These are phyloP conservation scores for Geum urbanum DNA, from an alignment of 306 rosid species.

Conservation along the genomic window DNA sequence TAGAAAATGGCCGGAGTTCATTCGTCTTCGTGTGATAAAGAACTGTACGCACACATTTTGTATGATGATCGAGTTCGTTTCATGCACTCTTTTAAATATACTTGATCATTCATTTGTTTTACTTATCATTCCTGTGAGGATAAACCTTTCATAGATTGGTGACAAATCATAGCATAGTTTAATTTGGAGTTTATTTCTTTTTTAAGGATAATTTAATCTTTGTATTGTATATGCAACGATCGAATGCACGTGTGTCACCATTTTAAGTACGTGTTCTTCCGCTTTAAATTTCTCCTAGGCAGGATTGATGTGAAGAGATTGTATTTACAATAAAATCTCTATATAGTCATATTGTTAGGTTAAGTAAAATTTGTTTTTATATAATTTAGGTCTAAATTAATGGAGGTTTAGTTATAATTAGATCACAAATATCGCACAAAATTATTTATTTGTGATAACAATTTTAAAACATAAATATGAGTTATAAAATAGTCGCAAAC, in stretches of 20 bases:
- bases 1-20: not conserved
- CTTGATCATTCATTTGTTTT: not conserved
- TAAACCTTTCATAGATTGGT: not conserved
- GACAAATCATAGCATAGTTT: not conserved
- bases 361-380: too few relatives aligned
- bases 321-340: too few relatives aligned
- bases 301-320: not conserved
- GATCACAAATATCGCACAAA: too few relatives aligned
- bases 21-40: not conserved
- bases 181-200: not conserved
- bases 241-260: constrained; percentile 7
- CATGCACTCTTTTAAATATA: not conserved
- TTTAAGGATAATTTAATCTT: not conserved
- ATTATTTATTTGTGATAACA: too few relatives aligned
- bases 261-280: not conserved
- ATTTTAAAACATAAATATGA: too few relatives aligned
- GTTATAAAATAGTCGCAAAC: too few relatives aligned
- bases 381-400: too few relatives aligned
- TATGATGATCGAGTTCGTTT: not conserved
- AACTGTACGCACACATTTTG: not conserved
- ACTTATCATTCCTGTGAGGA: not conserved
- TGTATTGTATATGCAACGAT: not conserved
- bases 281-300: not conserved
- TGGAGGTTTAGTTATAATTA: too few relatives aligned
- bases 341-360: too few relatives aligned